phyloP scores from a whole-genome alignment of 202 grass and related monocot species.

The Zoysia matrella region DNA sequence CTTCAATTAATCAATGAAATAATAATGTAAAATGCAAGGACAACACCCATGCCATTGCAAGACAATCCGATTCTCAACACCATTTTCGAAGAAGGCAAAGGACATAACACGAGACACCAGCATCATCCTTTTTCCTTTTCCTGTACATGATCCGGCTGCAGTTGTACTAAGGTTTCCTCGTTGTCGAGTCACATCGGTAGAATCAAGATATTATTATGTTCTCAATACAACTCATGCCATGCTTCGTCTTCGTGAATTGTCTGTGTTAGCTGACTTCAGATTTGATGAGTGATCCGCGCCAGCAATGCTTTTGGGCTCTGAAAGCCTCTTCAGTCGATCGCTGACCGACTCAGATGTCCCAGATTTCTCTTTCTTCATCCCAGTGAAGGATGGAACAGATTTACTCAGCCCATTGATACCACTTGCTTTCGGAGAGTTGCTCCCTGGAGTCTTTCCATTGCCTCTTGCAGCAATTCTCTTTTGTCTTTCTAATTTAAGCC shows the following conservation, averaged over 20 bases:
- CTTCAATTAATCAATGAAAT: conserved; percentile 50
- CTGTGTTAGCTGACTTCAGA: conserved; percentile 12
- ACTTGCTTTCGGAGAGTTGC: conserved; percentile 50
- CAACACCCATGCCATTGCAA: conserved; percentile 1
- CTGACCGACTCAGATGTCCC: conserved; percentile 50
- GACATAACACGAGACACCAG: background rate
- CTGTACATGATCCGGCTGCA: conserved; percentile 30
- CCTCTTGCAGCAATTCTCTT: conserved; percentile 88
- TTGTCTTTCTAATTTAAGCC: conserved; percentile 88
- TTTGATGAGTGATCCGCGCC: conserved; percentile 34
- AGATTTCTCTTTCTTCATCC: conserved; percentile 70
- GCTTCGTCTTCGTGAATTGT: conserved; percentile 55
- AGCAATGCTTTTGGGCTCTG: conserved; percentile 62
- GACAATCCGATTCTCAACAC: background rate
- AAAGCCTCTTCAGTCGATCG: conserved; percentile 65
- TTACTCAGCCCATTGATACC: conserved; percentile 61
- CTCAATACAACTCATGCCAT: conserved; percentile 29
- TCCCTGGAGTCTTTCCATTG: conserved; percentile 37
- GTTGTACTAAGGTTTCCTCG: conserved; percentile 41
- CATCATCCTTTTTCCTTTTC: conserved; percentile 13
- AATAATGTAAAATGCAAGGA: conserved; percentile 40
- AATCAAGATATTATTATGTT: conserved; percentile 45
- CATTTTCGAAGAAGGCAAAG: conserved; percentile 23
- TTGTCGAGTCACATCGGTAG: conserved; percentile 37
- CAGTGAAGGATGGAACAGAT: conserved; percentile 72